Base-by-base conservation (phyloP, 108 stramenopile species). In the Discostella pseudostelligera region DNA sequence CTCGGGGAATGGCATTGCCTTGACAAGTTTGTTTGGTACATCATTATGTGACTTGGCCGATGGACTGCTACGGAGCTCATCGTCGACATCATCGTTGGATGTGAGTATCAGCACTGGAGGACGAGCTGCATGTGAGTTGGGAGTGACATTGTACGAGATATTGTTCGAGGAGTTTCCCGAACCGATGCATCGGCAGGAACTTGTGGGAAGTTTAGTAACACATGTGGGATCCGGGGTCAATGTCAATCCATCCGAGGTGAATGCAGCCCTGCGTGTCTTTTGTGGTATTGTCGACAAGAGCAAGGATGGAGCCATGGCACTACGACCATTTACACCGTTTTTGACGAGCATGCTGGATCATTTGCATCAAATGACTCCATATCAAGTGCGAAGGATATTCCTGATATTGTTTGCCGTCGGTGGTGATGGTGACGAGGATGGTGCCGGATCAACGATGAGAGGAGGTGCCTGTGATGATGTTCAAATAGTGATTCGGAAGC, bases 191-290 rank as follows among this genome's bases (percentile, higher is more conserved):
- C 55, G 79, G 1, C 69, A 75, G 20, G 74, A 80, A 14, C 22
- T 72, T 11, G 56, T 72, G 1, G 55, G 62, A 2, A 58, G 70
- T 32, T 44, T 81, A 20, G 72, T 76, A 1, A 69, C 72, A 1
- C 81, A 81, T 47, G 72, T 78, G 16, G 73, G 73, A 37, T 35
- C 55, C 44, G 72, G 75, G 17, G 75, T 76, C 21, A 71, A 71
- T 28, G 62, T 39, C 16, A 75, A 55, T 17, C 36, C 36, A 29
- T 56, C 44, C 14, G 81, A 82, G 78, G 76, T 79, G 10, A 78
- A 82, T 65, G 68, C 77, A 7, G 81, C 81, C 0, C 70, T 82
- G 78, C 56, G 62, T 45, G 77, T 74, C 1, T 79, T 82, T 39
- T 69, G 62, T 7, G 21, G 29, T n/a, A 63, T 82, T 43, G 42